Conservation (phyloP, 176 grass and related monocot species). For the Zizania latifolia region DNA sequence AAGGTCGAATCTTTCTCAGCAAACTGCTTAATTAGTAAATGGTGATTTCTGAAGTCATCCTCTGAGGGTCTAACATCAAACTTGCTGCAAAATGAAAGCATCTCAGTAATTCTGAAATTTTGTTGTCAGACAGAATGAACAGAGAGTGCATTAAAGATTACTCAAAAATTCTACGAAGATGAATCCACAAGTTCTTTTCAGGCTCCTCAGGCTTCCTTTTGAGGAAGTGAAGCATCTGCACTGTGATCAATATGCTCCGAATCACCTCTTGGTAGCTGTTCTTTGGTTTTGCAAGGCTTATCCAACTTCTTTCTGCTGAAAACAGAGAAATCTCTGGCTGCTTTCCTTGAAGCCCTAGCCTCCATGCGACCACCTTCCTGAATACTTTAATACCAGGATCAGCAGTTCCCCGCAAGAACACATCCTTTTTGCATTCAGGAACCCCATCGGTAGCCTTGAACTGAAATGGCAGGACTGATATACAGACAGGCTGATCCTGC, state of each 20-base stretch:
- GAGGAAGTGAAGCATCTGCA: constrained; percentile 65
- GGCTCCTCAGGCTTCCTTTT: constrained; percentile 51
- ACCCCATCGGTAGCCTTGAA: not conserved
- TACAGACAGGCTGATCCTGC: constrained; percentile 26
- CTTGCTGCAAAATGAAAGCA: constrained; percentile 51
- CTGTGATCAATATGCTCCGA: constrained; percentile 49
- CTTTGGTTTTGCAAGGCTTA: constrained; percentile 49
- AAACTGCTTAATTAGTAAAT: constrained; percentile 53
- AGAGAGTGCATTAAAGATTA: constrained; percentile 25
- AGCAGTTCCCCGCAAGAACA: constrained; percentile 37
- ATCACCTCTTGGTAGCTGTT: constrained; percentile 37
- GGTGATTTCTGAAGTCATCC: constrained; percentile 61
- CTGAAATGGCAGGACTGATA: constrained; percentile 34
- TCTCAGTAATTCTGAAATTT: constrained; percentile 13
- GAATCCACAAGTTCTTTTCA: constrained; percentile 62
- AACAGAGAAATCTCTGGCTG: constrained; percentile 35
- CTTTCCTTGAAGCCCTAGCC: constrained; percentile 37
- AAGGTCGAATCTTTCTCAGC: constrained; percentile 47
- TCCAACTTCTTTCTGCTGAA: constrained; percentile 45
- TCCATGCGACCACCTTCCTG: constrained; percentile 58
- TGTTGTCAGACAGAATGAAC: constrained; percentile 7
- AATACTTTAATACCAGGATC: constrained; percentile 29
- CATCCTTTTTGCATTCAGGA: not conserved
- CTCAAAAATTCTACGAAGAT: constrained; percentile 61
- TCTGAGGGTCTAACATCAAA: constrained; percentile 63